These are phyloP conservation scores for Xylariomycetidae sp. DNA, from an alignment of 2,329 filamentous ascomycete genomes.

Conservation along the genomic window DNA sequence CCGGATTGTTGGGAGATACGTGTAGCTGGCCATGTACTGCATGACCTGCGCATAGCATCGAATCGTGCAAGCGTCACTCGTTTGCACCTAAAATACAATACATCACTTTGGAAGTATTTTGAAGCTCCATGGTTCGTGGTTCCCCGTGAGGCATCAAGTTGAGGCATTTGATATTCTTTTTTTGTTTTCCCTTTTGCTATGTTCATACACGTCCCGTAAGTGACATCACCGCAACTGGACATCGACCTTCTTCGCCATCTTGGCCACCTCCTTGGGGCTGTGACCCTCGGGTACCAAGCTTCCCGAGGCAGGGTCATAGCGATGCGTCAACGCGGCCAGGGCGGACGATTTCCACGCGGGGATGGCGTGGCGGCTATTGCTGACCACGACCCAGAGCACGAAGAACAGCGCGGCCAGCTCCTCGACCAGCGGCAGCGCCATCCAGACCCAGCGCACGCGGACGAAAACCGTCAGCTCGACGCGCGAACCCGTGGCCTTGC, in stretches of 20 bases:
- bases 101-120: no score
- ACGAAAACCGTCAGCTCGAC: conserved; percentile 8
- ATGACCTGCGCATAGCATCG: no score
- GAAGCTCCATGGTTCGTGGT: no score
- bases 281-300: background rate
- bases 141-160: no score
- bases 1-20: no score
- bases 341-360: conserved; percentile 9
- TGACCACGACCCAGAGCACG: conserved; percentile 8
- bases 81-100: no score
- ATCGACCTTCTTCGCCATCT: conserved; percentile 1
- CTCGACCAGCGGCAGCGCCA: conserved; percentile 5
- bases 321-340: conserved; percentile 4
- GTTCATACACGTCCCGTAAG: no score
- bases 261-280: conserved; percentile 2
- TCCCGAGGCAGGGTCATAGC: background rate
- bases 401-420: conserved; percentile 7
- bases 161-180: no score
- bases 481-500: conserved; percentile 1
- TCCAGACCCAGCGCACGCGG: conserved; percentile 7
- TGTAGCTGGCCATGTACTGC: no score
- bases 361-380: conserved; percentile 4
- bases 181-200: no score
- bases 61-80: no score
- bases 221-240: conserved; percentile 1